Evolutionary conservation across 2,329 filamentous ascomycete species (phyloP).

Genomic region (Cladosporium velox): DNA sequence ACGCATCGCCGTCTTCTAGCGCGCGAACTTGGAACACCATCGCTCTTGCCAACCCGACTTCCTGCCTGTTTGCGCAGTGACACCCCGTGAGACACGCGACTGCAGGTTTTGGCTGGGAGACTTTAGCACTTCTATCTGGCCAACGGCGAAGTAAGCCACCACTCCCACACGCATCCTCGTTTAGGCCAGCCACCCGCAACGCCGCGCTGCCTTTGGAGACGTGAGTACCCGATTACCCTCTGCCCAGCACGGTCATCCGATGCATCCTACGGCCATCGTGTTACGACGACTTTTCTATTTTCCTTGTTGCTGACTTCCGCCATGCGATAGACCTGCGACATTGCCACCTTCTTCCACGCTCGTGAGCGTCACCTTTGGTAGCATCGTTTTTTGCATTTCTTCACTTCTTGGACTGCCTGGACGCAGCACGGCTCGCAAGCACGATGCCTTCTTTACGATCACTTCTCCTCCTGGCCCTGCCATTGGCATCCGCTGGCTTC

Average conservation of each 20-base stretch:
- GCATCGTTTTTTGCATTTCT: constrained; percentile 9
- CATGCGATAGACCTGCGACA: constrained; percentile 18
- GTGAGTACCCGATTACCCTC: constrained; percentile 9
- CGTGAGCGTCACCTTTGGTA: constrained; percentile 6
- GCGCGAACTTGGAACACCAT: background rate
- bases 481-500: constrained; percentile 39
- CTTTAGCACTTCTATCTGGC: background rate
- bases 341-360: constrained; percentile 1
- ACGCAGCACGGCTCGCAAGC: constrained; percentile 18
- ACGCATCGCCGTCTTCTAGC: background rate
- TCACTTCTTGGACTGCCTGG: constrained; percentile 19
- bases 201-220: constrained; percentile 7
- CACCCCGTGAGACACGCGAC: constrained; percentile 2
- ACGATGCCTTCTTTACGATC: constrained; percentile 46
- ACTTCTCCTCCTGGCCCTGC: constrained; percentile 41
- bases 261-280: background rate
- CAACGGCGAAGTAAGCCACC: constrained; percentile 12
- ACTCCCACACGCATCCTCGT: constrained; percentile 9
- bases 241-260: background rate
- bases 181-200: constrained; percentile 13
- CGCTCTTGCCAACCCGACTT: background rate
- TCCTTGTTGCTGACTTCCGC: constrained; percentile 3
- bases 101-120: constrained; percentile 1
- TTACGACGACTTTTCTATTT: background rate
- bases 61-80: background rate